Conservation (phyloP, 176 grass and related monocot species). For the Oryza longistaminata region DNA sequence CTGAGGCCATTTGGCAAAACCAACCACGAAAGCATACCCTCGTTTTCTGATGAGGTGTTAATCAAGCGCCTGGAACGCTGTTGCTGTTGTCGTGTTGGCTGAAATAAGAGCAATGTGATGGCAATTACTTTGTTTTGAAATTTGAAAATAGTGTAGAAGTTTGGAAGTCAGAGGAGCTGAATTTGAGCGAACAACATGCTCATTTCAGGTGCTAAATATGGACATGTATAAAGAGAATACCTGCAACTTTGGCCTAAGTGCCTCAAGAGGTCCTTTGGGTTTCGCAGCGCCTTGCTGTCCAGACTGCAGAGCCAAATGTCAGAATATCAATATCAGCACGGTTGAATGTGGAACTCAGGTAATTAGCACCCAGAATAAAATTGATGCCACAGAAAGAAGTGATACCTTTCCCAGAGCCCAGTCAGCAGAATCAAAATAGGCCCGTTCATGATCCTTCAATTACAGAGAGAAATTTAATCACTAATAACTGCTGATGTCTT, state of each 20-base stretch:
- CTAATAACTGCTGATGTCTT: neutral
- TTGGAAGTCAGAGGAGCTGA: neutral
- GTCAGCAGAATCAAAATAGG: slow-evolving; percentile 94
- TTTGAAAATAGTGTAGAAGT: neutral
- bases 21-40: slow-evolving; percentile 50
- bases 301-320: slow-evolving; percentile 22
- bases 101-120: slow-evolving; percentile 33
- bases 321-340: neutral
- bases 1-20: neutral
- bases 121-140: neutral
- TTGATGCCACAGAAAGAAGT: neutral
- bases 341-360: neutral
- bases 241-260: slow-evolving; percentile 92
- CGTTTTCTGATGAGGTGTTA: slow-evolving; percentile 63
- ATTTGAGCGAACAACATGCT: slow-evolving; percentile 11
- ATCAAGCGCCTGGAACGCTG: slow-evolving; percentile 70
- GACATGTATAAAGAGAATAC: slow-evolving; percentile 28
- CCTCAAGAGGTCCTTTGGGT: slow-evolving; percentile 89
- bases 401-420: slow-evolving; percentile 92
- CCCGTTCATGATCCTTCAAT: slow-evolving; percentile 83
- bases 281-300: slow-evolving; percentile 86
- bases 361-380: neutral
- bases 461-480: slow-evolving; percentile 24
- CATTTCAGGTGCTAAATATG: slow-evolving; percentile 15
- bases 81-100: slow-evolving; percentile 83